Evolutionary conservation across 2,329 filamentous ascomycete genomes (phyloP).

Genomic region (Pseudogymnoascus sp.): DNA sequence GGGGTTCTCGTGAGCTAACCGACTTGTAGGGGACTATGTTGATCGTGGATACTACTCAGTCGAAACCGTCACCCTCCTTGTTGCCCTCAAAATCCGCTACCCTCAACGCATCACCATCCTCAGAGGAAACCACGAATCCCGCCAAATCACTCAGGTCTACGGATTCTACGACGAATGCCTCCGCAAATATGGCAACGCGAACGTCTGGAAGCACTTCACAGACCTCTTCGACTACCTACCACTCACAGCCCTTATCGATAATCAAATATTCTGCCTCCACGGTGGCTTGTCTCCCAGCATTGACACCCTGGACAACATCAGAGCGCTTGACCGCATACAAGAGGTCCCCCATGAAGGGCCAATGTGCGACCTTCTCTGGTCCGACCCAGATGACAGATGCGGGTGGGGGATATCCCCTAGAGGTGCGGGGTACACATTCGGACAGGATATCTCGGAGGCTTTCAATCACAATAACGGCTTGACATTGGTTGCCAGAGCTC

Average conservation of each 20-base stretch:
- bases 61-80: slow-evolving; percentile 88
- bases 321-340: slow-evolving; percentile 89
- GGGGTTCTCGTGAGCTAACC: not conserved
- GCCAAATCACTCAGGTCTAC: slow-evolving; percentile 95
- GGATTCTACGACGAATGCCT: slow-evolving; percentile 98
- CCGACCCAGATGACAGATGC: slow-evolving; percentile 92
- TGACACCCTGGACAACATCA: slow-evolving; percentile 90
- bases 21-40: slow-evolving; percentile 72
- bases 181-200: slow-evolving; percentile 92
- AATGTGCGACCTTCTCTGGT: slow-evolving; percentile 98
- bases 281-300: slow-evolving; percentile 87
- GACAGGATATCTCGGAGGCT: slow-evolving; percentile 94
- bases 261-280: slow-evolving; percentile 77
- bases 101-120: slow-evolving; percentile 96
- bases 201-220: slow-evolving; percentile 95
- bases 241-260: slow-evolving; percentile 52
- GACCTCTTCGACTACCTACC: slow-evolving; percentile 97
- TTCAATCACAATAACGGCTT: slow-evolving; percentile 99
- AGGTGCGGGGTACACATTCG: slow-evolving; percentile 91
- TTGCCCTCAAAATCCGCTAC: slow-evolving; percentile 95
- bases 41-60: slow-evolving; percentile 97
- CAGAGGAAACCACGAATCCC: slow-evolving; percentile 88
- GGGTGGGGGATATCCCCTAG: slow-evolving; percentile 94
- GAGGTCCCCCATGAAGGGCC: slow-evolving; percentile 97
- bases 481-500: slow-evolving; percentile 88